Evolutionary conservation across 169 alveolate species (phyloP).

Genomic region (Eimeria praecox): DNA sequence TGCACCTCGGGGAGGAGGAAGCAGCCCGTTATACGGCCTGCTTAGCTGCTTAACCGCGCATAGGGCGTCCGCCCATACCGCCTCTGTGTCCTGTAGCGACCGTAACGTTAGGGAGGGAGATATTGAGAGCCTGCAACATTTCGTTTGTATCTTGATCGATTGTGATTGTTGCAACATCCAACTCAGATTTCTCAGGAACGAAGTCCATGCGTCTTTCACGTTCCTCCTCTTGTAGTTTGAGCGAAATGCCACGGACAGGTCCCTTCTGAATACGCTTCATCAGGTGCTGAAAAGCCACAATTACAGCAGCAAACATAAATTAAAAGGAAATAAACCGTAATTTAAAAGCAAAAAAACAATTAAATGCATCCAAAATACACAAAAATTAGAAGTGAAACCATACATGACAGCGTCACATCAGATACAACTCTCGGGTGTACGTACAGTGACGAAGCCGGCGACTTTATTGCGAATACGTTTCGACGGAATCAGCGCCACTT

Average conservation of each 20-base stretch:
- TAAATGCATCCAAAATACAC: background rate
- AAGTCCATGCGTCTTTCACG: slow-evolving; percentile 99
- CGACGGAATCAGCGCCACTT: slow-evolving; percentile 99
- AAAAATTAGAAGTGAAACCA: background rate
- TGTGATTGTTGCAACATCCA: slow-evolving; percentile 92
- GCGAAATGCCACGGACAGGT: slow-evolving; percentile 99
- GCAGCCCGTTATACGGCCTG: too few relatives aligned
- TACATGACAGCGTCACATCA: background rate
- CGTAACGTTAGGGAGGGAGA: slow-evolving; percentile 72
- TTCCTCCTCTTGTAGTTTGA: slow-evolving; percentile 99
- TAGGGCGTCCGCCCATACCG: slow-evolving; percentile 20
- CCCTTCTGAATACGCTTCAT: slow-evolving; percentile 98
- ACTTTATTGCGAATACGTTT: slow-evolving; percentile 95
- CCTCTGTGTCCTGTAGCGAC: slow-evolving; percentile 53
- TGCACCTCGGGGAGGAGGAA: too few relatives aligned
- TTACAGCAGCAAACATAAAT: background rate
- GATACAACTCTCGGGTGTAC: background rate
- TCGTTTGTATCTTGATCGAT: slow-evolving; percentile 94
- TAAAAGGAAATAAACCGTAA: background rate
- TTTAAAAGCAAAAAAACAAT: background rate
- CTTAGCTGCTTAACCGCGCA: background rate
- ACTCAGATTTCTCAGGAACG: slow-evolving; percentile 97
- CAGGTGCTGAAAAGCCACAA: slow-evolving; percentile 84
- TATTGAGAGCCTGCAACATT: slow-evolving; percentile 88
- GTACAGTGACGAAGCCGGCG: slow-evolving; percentile 86